Conservation (phyloP, 1,284 basidiomycete species). For the Sporisorium scitamineum region DNA sequence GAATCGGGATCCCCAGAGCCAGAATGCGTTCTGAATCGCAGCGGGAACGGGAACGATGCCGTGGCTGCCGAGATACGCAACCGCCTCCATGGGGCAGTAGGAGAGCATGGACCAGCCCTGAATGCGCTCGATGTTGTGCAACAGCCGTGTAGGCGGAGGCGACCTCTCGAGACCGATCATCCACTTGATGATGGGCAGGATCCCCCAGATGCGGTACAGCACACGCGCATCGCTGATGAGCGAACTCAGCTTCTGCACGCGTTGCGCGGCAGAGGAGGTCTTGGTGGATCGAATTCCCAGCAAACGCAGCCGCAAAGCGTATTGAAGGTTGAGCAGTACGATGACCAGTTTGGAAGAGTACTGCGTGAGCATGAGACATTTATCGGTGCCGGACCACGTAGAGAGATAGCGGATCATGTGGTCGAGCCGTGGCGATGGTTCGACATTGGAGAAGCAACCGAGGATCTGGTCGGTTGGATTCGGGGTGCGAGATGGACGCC, state of each 20-base stretch:
- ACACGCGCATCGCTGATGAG: slow-evolving; percentile 63
- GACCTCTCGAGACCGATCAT: slow-evolving; percentile 64
- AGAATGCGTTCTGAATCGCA: slow-evolving; percentile 55
- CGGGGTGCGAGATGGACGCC: slow-evolving; percentile 27
- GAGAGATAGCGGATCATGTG: slow-evolving; percentile 66
- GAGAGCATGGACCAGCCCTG: slow-evolving; percentile 68
- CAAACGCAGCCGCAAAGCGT: slow-evolving; percentile 58
- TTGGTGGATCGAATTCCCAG: slow-evolving; percentile 45
- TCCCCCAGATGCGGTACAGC: slow-evolving; percentile 67
- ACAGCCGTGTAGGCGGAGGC: slow-evolving; percentile 60
- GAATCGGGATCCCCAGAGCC: slow-evolving; percentile 59
- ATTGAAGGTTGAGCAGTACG: slow-evolving; percentile 59
- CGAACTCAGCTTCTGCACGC: slow-evolving; percentile 50
- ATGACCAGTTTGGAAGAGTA: slow-evolving; percentile 64
- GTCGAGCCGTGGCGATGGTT: slow-evolving; percentile 56
- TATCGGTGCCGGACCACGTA: slow-evolving; percentile 68
- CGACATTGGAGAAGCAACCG: slow-evolving; percentile 61
- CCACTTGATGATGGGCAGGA: slow-evolving; percentile 68
- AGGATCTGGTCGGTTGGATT: slow-evolving; percentile 57
- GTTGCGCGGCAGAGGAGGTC: slow-evolving; percentile 43
- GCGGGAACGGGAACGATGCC: slow-evolving; percentile 58
- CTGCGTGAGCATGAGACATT: slow-evolving; percentile 67
- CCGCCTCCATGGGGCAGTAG: slow-evolving; percentile 68
- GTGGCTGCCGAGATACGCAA: slow-evolving; percentile 66
- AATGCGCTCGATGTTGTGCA: slow-evolving; percentile 67